A percentile compares a stretch with the other conserved stretches of the same genome.
phyloP scores from a whole-genome alignment of 176 grass and related monocot species.

The maize (Zea mays) region Zm-B73-REFERENCE-NAM-5.0 NC_050105.1:102643001-102643500 shows the following conservation, averaged over 20 bases:
- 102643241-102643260: slow-evolving; percentile 17
- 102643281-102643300: neutral
- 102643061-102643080: neutral
- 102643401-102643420: neutral
- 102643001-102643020: slow-evolving; percentile 12
- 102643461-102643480: slow-evolving; percentile 44
- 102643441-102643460: slow-evolving; percentile 37
- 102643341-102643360: neutral
- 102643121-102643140: neutral
- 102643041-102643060: slow-evolving; percentile 30
- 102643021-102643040: slow-evolving; percentile 9
- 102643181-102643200: neutral
- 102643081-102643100: neutral
- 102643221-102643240: slow-evolving; percentile 33
- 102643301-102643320: neutral
- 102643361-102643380: neutral
- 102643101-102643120: neutral
- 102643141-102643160: slow-evolving; percentile 39
- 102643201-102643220: slow-evolving; percentile 16
- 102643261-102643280: slow-evolving; percentile 21
- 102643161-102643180: slow-evolving; percentile 13
- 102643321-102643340: too few relatives aligned
- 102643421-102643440: neutral
- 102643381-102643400: neutral
- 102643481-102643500: slow-evolving; percentile 32